Evolutionary conservation across 176 grass and related monocot genomes (phyloP), one percentile per base, ranked within the genome.

Genomic region (Lolium perenne): DNA sequence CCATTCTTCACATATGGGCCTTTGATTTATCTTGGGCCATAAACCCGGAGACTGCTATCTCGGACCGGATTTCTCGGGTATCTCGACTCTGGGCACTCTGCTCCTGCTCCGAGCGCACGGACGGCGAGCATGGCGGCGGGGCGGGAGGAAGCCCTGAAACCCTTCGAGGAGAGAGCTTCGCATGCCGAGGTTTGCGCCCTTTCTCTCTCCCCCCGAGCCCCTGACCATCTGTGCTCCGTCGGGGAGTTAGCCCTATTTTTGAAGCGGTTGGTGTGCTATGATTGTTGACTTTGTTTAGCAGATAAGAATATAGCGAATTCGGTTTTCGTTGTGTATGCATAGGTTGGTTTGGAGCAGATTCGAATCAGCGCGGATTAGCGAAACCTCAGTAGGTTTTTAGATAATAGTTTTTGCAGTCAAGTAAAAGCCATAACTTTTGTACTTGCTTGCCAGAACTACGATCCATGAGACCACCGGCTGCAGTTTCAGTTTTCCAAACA

Each of bases 141-240:
- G 22, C 75, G 74, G 82, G 89, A 87, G 20, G 81, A 76, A 22
- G 74, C 83, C 32, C 95, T 98, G 9, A 90, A 81, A 64, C 91
- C 93, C 78, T 95, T 95, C 85, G 82, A 89, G 51, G 56, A 90
- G 20, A 91, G 95, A 62, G 93, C 95, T 45, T 84, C 85, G 38
- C 89, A 95, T 35, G 95, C 95, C 20, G 95, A 97, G 95, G 95
- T 95, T 62, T 6, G 67, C 14, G 5, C 13, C 12, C 9, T 72
- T n/a, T 3, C 29, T 29, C 29, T 29, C 29, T 29, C 65, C 70
- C 6, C 56, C 18, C 17, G 17, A 13, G 12, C 68, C 50, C 48
- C 63, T 20, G 50, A 49, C 20, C 9, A 57, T 29, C 38, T 58
- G n/a, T 51, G 13, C 55, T 53, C n/a, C 43, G 41, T 84, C 71